Conservation (phyloP, 2,329 filamentous ascomycete species). For the Alternaria burnsii region DNA sequence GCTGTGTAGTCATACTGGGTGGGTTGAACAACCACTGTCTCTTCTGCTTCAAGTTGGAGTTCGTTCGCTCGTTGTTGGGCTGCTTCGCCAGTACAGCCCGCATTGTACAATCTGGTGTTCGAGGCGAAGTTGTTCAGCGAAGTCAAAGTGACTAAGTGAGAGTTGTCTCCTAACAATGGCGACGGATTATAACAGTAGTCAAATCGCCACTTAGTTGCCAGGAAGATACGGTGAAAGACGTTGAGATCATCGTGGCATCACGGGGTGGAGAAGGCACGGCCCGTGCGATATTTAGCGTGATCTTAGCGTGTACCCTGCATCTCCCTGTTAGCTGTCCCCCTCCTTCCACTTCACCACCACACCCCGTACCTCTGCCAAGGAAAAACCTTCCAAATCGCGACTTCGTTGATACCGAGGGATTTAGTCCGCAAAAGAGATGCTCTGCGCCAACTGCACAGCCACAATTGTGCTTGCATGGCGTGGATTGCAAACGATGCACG, state of each 20-base stretch:
- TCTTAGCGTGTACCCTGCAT: constrained; percentile 10
- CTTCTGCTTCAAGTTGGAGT: background rate
- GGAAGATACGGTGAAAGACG: background rate
- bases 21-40: background rate
- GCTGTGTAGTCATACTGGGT: background rate
- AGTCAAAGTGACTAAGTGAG: background rate
- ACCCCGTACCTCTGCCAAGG: background rate
- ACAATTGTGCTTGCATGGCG: constrained; percentile 16
- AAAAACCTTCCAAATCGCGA: background rate
- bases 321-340: background rate
- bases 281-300: constrained; percentile 8
- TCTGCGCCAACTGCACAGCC: constrained; percentile 13
- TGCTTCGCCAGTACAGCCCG: background rate
- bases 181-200: background rate
- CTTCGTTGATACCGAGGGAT: background rate
- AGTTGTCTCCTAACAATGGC: background rate
- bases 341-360: background rate
- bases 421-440: background rate
- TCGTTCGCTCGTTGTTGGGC: background rate
- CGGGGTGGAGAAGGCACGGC: constrained; percentile 8
- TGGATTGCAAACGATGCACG: constrained; percentile 19
- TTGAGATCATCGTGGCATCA: background rate
- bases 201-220: background rate
- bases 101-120: background rate
- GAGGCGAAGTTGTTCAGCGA: background rate